Evolutionary conservation across 1,139 yeast species (phyloP).

Genomic region (Geotrichum australiense): DNA sequence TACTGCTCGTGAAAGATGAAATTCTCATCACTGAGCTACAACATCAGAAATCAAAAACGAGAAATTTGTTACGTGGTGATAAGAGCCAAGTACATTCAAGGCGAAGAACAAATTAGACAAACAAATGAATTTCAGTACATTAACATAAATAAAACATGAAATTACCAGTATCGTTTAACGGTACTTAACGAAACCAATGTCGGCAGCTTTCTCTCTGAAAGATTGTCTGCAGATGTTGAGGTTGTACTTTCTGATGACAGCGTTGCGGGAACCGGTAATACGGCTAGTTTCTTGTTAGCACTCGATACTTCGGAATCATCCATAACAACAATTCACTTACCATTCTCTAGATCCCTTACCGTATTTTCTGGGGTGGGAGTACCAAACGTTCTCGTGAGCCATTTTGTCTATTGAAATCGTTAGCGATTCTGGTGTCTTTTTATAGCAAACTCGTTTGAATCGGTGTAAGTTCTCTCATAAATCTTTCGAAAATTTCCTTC

Average conservation of each 20-base stretch:
- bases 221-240: constrained; percentile 99
- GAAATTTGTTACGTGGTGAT: too few relatives aligned
- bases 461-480: neutral
- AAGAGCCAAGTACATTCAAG: neutral
- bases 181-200: constrained; percentile 99
- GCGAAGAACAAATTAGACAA: neutral
- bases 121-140: constrained; percentile 5
- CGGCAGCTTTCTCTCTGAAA: constrained; percentile 99
- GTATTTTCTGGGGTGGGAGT: constrained; percentile 99
- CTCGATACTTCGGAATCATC: neutral
- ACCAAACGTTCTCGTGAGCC: constrained; percentile 99
- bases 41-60: too few relatives aligned
- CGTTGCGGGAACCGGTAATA: constrained; percentile 97
- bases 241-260: constrained; percentile 99
- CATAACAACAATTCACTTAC: constrained; percentile 25
- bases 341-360: constrained; percentile 99
- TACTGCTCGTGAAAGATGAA: too few relatives aligned
- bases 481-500: neutral
- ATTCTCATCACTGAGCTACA: too few relatives aligned
- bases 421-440: too few relatives aligned
- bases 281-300: constrained; percentile 41
- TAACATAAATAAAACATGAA: constrained; percentile 10
- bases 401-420: constrained; percentile 46
- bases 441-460: too few relatives aligned
- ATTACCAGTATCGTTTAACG: constrained; percentile 46